Conservation (phyloP, 495 filamentous ascomycete species). For the Podospora pseudocomata region DNA sequence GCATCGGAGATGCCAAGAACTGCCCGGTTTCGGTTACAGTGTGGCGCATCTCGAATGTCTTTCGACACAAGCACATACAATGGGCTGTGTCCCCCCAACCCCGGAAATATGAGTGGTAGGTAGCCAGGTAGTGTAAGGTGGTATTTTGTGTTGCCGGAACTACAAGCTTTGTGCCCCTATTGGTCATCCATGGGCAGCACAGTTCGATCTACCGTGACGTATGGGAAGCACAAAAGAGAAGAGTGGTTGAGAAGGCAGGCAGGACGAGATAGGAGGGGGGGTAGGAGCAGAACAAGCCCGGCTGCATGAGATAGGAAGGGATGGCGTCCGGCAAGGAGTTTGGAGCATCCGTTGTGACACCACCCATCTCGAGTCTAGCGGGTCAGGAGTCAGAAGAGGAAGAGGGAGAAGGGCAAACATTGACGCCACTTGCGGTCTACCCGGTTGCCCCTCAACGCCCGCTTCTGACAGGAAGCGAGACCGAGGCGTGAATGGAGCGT, state of each 20-base stretch:
- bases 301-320: not conserved
- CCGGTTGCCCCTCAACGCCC: not conserved
- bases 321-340: not conserved
- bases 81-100: not conserved
- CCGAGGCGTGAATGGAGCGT: not conserved
- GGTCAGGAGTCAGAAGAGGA: not conserved
- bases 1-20: slow-evolving; percentile 13
- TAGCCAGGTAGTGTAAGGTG: not conserved
- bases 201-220: not conserved
- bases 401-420: not conserved
- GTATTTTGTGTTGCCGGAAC: not conserved
- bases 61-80: not conserved
- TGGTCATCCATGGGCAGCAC: not conserved
- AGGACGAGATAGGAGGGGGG: not conserved
- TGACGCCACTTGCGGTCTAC: not conserved
- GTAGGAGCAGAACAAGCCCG: not conserved
- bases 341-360: not conserved
- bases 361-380: not conserved
- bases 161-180: slow-evolving; percentile 6
- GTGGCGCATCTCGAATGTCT: slow-evolving; percentile 6
- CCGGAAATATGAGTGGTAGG: not conserved
- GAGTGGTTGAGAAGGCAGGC: not conserved
- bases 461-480: not conserved
- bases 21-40: slow-evolving; percentile 17
- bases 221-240: not conserved